phyloP scores from a whole-genome alignment of 345 rosid genomes.

The Orychophragmus violaceus region DNA sequence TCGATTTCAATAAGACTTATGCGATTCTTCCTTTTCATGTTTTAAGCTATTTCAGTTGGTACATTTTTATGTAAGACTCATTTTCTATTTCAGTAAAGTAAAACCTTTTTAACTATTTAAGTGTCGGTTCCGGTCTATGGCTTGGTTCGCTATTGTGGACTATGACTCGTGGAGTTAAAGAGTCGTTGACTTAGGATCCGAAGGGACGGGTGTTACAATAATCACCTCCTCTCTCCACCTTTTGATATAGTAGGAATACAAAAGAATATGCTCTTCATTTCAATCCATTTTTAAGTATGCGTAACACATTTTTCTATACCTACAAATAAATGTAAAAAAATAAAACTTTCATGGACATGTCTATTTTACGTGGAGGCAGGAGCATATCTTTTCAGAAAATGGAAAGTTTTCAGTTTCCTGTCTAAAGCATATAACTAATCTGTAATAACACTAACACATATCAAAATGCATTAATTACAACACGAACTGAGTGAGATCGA shows the following conservation, averaged over 20 bases:
- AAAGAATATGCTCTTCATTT: constrained; percentile 20
- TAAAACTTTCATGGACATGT: background rate
- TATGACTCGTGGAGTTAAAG: too few species aligned
- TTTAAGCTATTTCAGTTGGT: too few species aligned
- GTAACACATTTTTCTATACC: background rate
- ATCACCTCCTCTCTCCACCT: background rate
- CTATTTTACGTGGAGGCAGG: background rate
- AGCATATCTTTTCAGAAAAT: background rate
- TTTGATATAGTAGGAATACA: background rate
- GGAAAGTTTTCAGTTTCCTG: background rate
- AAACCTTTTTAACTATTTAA: too few species aligned
- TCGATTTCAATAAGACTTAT: too few species aligned
- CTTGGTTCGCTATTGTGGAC: too few species aligned
- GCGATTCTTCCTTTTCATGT: too few species aligned
- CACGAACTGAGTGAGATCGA: background rate
- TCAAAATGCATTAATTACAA: background rate
- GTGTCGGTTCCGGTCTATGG: too few species aligned
- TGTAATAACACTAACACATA: background rate
- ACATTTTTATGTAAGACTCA: too few species aligned
- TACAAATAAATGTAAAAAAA: background rate
- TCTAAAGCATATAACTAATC: background rate
- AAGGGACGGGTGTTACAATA: too few species aligned
- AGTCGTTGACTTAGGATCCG: too few species aligned
- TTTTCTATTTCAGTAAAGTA: too few species aligned
- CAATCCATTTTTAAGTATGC: background rate